Evolutionary conservation across 108 stramenopile species (phyloP).

Genomic region (Cyclotella sp.): DNA sequence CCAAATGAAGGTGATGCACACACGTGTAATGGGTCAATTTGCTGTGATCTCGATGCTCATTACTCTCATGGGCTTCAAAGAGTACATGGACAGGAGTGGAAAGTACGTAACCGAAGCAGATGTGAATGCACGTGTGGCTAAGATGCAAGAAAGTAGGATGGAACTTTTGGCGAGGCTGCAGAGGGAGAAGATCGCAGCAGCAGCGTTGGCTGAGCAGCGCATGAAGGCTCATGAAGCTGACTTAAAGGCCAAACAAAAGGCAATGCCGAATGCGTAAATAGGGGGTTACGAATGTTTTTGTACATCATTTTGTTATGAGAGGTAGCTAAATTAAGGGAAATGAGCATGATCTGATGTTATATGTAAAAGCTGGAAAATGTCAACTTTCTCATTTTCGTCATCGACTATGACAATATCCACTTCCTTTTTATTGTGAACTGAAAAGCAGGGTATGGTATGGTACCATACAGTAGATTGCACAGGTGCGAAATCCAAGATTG

Average conservation of each 20-base stretch:
- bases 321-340: no score
- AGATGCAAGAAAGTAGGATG: conserved; percentile 70
- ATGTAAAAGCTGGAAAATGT: no score
- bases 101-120: conserved; percentile 77
- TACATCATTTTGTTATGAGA: no score
- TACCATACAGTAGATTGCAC: no score
- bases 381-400: no score
- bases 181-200: conserved; percentile 46
- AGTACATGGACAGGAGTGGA: conserved; percentile 82
- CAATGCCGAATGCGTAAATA: not conserved
- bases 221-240: conserved; percentile 46
- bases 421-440: no score
- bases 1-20: conserved; percentile 79
- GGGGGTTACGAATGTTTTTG: no score
- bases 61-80: conserved; percentile 83
- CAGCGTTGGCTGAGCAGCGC: conserved; percentile 38
- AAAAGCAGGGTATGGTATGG: no score
- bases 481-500: no score
- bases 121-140: conserved; percentile 65
- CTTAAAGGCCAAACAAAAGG: conserved; percentile 29
- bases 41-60: conserved; percentile 76
- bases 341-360: no score
- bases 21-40: conserved; percentile 89
- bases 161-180: conserved; percentile 62
- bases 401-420: no score